Percentiles rank a stretch among this genome's conserved stretches.
Conservation (phyloP, 768 basidiomycete species). For the Clitopilus passeckerianus region DNA sequence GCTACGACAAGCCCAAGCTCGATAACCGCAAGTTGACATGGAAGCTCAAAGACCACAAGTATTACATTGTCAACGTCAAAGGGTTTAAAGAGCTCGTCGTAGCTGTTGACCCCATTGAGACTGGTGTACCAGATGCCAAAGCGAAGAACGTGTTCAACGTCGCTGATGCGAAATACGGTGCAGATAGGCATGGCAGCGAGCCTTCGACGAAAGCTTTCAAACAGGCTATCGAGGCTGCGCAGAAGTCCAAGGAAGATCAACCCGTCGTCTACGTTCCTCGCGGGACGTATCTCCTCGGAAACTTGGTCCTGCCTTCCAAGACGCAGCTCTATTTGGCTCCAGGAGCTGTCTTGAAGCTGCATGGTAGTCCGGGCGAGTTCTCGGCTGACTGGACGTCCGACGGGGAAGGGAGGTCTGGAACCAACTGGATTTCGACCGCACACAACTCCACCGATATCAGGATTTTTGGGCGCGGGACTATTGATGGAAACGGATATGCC, state of each 20-base stretch:
- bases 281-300: constrained; percentile 11
- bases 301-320: constrained; percentile 13
- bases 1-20: constrained; percentile 9
- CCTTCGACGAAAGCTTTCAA: constrained; percentile 8
- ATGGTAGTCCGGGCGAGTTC: background rate
- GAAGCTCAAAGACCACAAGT: constrained; percentile 8
- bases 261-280: constrained; percentile 12
- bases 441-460: constrained; percentile 12
- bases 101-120: constrained; percentile 12
- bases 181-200: constrained; percentile 7
- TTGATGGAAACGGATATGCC: constrained; percentile 9
- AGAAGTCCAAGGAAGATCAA: background rate
- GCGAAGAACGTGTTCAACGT: constrained; percentile 14
- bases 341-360: constrained; percentile 12
- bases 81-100: constrained; percentile 12
- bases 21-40: constrained; percentile 8
- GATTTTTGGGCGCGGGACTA: constrained; percentile 12
- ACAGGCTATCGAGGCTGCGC: constrained; percentile 8
- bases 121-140: background rate
- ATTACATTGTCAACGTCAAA: constrained; percentile 9
- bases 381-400: constrained; percentile 5
- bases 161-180: constrained; percentile 7
- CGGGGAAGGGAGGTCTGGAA: constrained; percentile 10
- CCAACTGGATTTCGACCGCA: constrained; percentile 11
- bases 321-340: constrained; percentile 14